These are phyloP conservation scores for Triticum timopheevii DNA, from an alignment of 176 grass and related monocot genomes.

Conservation along the genomic window DNA sequence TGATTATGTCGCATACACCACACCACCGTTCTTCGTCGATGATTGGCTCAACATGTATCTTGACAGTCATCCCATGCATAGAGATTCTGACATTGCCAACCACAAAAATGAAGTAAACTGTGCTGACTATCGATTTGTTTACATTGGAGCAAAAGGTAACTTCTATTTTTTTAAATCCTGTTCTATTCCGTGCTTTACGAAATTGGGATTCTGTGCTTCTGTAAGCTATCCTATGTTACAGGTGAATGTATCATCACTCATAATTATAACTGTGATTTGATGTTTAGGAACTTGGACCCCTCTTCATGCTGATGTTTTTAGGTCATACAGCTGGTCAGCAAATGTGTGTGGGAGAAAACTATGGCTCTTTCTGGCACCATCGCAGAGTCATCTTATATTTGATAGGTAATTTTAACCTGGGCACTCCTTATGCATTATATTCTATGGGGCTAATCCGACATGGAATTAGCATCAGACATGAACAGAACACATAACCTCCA, in stretches of 20 bases:
- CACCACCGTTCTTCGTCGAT: conserved; percentile 73
- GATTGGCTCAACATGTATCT: conserved; percentile 98
- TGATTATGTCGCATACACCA: conserved; percentile 81
- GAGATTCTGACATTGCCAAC: conserved; percentile 75
- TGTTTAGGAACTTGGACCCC: conserved; percentile 91
- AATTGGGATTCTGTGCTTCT: conserved; percentile 23
- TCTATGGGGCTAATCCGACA: not conserved
- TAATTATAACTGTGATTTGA: conserved; percentile 18
- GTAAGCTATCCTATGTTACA: not conserved
- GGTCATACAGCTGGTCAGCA: conserved; percentile 95
- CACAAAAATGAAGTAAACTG: conserved; percentile 94
- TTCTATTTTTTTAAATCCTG: not conserved
- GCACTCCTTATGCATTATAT: conserved; percentile 5
- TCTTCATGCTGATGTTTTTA: conserved; percentile 96
- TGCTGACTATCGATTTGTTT: conserved; percentile 97
- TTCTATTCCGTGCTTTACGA: not conserved
- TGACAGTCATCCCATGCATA: conserved; percentile 84
- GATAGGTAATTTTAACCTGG: conserved; percentile 54
- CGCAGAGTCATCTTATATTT: conserved; percentile 71
- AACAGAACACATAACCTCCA: not conserved
- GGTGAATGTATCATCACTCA: not conserved
- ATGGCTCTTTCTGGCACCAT: conserved; percentile 84
- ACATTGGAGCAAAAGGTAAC: conserved; percentile 91
- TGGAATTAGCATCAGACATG: not conserved
- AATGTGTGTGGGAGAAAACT: conserved; percentile 92